A percentile compares a stretch with the other conserved stretches of the same genome.
Conservation (phyloP, 192 early-diverging fungal species). For the Entomortierella chlamydospora region DNA sequence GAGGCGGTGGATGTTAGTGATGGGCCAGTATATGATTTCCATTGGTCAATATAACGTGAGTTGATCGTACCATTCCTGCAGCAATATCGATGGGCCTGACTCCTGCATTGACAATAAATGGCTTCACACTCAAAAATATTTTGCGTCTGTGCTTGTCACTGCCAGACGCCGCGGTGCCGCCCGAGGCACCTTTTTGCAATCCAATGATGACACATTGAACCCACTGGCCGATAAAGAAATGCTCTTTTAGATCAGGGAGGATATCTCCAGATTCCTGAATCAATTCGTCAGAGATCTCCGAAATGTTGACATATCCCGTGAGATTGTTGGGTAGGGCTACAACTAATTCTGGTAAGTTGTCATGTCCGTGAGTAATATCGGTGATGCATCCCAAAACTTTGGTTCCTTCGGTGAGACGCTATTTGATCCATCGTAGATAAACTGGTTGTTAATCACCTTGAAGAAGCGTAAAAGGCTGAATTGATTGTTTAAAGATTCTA, state of each 20-base stretch:
- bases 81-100: conserved; percentile 73
- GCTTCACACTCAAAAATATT: conserved; percentile 83
- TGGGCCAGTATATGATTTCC: not conserved
- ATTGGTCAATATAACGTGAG: not conserved
- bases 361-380: conserved; percentile 72
- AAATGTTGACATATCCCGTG: conserved; percentile 85
- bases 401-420: conserved; percentile 80
- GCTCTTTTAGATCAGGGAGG: conserved; percentile 74
- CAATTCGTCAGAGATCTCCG: conserved; percentile 84
- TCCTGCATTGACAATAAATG: conserved; percentile 80
- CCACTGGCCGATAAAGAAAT: conserved; percentile 88
- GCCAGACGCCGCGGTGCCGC: conserved; percentile 35
- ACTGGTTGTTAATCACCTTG: not conserved
- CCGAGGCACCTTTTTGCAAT: conserved; percentile 55
- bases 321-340: conserved; percentile 90
- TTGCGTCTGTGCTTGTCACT: conserved; percentile 62
- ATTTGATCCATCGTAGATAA: conserved; percentile 9
- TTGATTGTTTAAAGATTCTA: not conserved
- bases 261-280: conserved; percentile 73
- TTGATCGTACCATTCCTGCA: conserved; percentile 69
- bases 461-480: not conserved
- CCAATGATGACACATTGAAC: conserved; percentile 79
- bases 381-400: conserved; percentile 82
- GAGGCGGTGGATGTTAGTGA: not conserved
- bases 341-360: conserved; percentile 72